Base-by-base conservation (phyloP, 2,329 filamentous ascomycete genomes). In the Microdochium bolleyi region DNA sequence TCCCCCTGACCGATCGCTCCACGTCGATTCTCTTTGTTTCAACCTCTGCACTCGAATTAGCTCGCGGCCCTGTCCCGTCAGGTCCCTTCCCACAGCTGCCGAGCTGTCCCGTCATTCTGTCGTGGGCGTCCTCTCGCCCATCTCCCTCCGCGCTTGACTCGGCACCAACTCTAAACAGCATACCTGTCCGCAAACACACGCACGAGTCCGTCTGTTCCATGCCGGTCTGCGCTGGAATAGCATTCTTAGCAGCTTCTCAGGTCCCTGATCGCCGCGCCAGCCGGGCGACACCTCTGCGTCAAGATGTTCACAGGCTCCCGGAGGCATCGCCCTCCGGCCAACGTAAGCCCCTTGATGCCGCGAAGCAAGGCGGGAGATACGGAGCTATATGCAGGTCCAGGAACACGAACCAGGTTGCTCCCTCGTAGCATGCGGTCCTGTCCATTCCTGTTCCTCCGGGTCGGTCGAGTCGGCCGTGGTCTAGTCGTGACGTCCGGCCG, bases 291-390 rank as follows among this genome's bases (percentile, higher is more conserved):
- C 49, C 52, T 53, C 51, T 27, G 37, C 27, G 53, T 50, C 57
- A 64, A 53, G 30, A 78, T 78, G 78, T 80, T 81, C 66, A 73
- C 69, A 58, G 62, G 71, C 60, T 76, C 76, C 58, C 73, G 73
- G 68, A 77, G 71, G 66, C 74, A 73, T 63, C 70, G 74, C 58
- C 69, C 70, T 66, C 70, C 71, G 53, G 68, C 70, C 62, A 71
- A 71, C 72, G 77, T 80, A 74, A 69, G 76, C 72, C 58, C 54
- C 58, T 59, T 55, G 60, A 54, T 57, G 51, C 50, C 52, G 48
- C 41, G 49, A 19, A 7, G 41, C 41, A 5, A 46, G 14, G 19
- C 19, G 5, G 22, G 32, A 13, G 41, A 51, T 24, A 37, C 22
- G 5, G 37, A 25, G 37, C 14, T n/a, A 14, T 7, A 19, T 16